A percentile compares a stretch with the other conserved stretches of the same genome.
Evolutionary conservation across 306 rosid genomes (phyloP).

Genomic region (Leucaena leucocephala): DNA sequence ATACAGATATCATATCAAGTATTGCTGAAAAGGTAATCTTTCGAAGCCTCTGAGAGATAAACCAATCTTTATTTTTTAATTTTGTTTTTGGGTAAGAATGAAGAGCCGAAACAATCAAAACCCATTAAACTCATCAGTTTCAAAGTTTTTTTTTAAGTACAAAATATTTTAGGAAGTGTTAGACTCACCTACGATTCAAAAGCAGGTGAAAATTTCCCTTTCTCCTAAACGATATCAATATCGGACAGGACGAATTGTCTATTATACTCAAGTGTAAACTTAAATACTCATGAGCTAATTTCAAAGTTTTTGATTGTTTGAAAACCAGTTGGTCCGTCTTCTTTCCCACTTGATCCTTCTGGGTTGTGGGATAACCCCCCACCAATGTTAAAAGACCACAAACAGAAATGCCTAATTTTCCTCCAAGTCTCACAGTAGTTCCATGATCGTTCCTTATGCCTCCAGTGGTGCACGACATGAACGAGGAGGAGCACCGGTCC

Average conservation of each 20-base stretch:
- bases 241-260: no score
- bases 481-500: conserved; percentile 47
- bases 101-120: conserved; percentile 35
- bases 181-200: no score
- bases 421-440: background rate
- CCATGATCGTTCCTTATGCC: conserved; percentile 44
- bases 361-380: conserved; percentile 51
- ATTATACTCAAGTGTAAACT: no score
- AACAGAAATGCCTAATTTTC: background rate
- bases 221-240: no score
- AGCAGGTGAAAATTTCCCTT: no score
- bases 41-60: background rate
- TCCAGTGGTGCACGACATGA: conserved; percentile 57
- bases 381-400: background rate
- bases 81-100: conserved; percentile 29
- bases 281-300: no score
- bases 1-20: no score
- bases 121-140: conserved; percentile 26
- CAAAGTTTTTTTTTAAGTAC: no score
- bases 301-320: conserved; percentile 40
- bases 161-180: no score
- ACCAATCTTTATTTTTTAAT: background rate
- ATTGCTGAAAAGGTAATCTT: background rate
- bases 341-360: conserved; percentile 52
- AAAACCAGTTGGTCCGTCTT: conserved; percentile 37